These are phyloP conservation scores for Pyrrhoderma noxium DNA, from an alignment of 1,284 basidiomycete species.

Conservation along the genomic window DNA sequence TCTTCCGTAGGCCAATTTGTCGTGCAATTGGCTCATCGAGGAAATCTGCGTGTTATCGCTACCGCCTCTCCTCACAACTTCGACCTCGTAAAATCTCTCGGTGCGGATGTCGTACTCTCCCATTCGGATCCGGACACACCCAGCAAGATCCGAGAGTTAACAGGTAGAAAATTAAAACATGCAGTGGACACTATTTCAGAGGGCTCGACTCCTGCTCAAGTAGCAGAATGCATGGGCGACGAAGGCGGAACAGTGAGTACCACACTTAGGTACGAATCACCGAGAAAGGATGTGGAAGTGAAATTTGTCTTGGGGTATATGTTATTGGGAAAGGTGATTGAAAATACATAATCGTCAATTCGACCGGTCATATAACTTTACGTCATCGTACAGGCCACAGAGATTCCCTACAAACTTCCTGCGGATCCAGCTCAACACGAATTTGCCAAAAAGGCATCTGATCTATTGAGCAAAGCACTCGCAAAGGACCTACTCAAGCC, in stretches of 20 bases:
- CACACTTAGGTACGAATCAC: constrained; percentile 2
- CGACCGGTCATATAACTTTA: constrained; percentile 12
- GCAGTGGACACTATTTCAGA: constrained; percentile 23
- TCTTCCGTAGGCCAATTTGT: constrained; percentile 36
- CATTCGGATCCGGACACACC: constrained; percentile 24
- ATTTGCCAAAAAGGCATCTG: constrained; percentile 23
- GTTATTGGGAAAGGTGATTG: constrained; percentile 24
- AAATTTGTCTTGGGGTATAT: constrained; percentile 26
- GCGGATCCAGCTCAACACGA: constrained; percentile 22
- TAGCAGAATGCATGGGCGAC: constrained; percentile 7
- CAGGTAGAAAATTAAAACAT: constrained; percentile 16
- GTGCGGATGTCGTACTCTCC: constrained; percentile 34
- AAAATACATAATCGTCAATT: neutral
- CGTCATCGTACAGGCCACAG: constrained; percentile 8
- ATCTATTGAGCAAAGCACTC: constrained; percentile 25
- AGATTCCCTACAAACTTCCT: constrained; percentile 10
- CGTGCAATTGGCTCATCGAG: constrained; percentile 33
- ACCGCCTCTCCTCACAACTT: constrained; percentile 34
- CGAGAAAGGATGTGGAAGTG: constrained; percentile 3
- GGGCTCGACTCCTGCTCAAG: constrained; percentile 17
- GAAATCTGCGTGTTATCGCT: constrained; percentile 33
- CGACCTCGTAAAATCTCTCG: constrained; percentile 32
- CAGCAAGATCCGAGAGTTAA: constrained; percentile 20
- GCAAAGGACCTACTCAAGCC: constrained; percentile 23
- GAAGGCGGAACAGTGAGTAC: constrained; percentile 8